Evolutionary conservation across 2,329 filamentous ascomycete species (phyloP).

Genomic region (Berkeleyomyces basicola): DNA sequence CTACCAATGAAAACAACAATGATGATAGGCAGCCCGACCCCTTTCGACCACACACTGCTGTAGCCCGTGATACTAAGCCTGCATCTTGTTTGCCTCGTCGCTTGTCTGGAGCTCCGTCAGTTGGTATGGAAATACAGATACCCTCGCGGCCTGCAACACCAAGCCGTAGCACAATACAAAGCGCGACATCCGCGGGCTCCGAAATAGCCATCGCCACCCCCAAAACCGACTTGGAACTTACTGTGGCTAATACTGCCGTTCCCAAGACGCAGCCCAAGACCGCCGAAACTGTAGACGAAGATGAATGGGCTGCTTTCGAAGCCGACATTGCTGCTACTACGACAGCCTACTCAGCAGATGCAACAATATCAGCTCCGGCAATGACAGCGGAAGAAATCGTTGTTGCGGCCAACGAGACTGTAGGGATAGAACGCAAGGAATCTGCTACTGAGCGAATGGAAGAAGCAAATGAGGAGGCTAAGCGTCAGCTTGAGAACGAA

Average conservation of each 20-base stretch:
- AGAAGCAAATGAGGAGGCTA: constrained; percentile 61
- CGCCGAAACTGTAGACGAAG: constrained; percentile 39
- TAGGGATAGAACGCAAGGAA: constrained; percentile 33
- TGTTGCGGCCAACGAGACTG: constrained; percentile 35
- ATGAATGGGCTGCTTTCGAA: constrained; percentile 77
- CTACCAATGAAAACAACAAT: not conserved
- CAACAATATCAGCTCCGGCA: constrained; percentile 52
- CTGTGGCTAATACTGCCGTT: not conserved
- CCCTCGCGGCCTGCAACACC: constrained; percentile 47
- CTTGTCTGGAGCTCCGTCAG: constrained; percentile 34
- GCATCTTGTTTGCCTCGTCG: constrained; percentile 21
- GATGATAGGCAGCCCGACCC: not conserved
- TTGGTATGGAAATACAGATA: constrained; percentile 44
- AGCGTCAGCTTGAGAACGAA: constrained; percentile 55
- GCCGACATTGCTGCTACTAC: constrained; percentile 50
- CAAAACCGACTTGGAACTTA: not conserved
- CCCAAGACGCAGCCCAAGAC: not conserved
- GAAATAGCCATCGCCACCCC: constrained; percentile 13
- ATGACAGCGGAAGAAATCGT: constrained; percentile 47
- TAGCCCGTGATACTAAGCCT: not conserved
- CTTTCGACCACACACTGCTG: not conserved
- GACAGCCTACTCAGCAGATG: constrained; percentile 25
- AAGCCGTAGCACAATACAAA: constrained; percentile 21
- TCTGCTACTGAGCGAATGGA: constrained; percentile 36
- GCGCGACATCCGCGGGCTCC: constrained; percentile 6